Evolutionary conservation across 257 asterid genomes (phyloP).

Genomic region (Jaltomata sinuosa): DNA sequence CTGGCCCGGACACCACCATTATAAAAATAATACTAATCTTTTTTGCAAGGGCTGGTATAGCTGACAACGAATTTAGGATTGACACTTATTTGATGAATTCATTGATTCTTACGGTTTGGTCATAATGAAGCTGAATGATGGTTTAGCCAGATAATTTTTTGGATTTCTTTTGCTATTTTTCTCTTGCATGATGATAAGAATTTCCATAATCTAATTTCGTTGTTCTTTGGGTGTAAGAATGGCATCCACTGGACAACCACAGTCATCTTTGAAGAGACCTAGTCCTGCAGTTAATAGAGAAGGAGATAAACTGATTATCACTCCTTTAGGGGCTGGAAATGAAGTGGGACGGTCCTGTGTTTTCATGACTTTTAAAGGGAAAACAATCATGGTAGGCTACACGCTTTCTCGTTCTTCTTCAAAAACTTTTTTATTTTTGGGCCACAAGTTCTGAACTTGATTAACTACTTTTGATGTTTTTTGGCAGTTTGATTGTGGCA

Average conservation of each 20-base stretch:
- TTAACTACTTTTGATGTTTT: not conserved
- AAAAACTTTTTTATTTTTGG: not conserved
- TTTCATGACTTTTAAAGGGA: constrained; percentile 87
- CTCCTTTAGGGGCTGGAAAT: constrained; percentile 90
- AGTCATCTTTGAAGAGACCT: constrained; percentile 41
- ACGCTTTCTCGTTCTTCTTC: not conserved
- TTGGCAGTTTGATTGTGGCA: constrained; percentile 88
- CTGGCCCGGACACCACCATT: not conserved
- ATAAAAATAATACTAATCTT: not conserved
- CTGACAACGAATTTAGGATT: not conserved
- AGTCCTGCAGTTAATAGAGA: constrained; percentile 35
- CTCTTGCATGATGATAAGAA: not conserved
- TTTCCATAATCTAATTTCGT: not conserved
- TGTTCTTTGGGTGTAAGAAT: constrained; percentile 12
- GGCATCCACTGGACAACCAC: constrained; percentile 58
- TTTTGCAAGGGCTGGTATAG: not conserved
- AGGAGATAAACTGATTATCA: constrained; percentile 80
- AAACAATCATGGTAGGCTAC: constrained; percentile 57
- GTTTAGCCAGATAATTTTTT: not conserved
- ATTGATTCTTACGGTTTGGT: not conserved
- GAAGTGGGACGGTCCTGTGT: constrained; percentile 99
- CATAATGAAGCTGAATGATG: not conserved
- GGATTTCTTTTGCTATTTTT: not conserved
- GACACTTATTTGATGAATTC: not conserved
- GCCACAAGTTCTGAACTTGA: not conserved